Evolutionary conservation across 108 stramenopile genomes (phyloP), one percentile per base, ranked within the genome.

Genomic region (Nitzschia inconspicua): DNA sequence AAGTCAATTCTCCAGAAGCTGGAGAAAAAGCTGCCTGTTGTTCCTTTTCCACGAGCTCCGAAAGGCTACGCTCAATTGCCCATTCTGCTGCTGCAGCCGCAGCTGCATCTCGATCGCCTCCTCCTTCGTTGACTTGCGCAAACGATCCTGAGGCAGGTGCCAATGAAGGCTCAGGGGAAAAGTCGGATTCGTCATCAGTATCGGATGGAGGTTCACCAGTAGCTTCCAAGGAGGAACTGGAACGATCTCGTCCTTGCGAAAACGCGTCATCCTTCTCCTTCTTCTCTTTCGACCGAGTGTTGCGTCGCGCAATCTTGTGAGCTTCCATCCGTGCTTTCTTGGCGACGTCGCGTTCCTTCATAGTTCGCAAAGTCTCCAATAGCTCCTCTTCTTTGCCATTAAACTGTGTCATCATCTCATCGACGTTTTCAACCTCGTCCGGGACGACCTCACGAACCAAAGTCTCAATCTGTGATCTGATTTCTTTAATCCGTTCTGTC

Each of bases 371-470:
- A 10, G 84, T 82, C 22, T 80, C 72, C 13, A 85, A 42, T 18
- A 85, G 75, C 41, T 77, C 63, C 16, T 77, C 62, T 56, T 85
- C 84, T n/a, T 72, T 68, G 10, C 78, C 84, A 34, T 66, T 30
- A 44, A 85, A 85, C 63, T 85, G 80, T 2, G 54, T 55, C 80
- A 85, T 81, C 84, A 85, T 85, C 14, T 77, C 84, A 37, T 85
- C 84, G 36, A 85, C 61, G 37, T 85, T 78, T 24, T 82, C 78
- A 10, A 75, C 47, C 44, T 85, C 84, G 31, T 85, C 84, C 0
- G 84, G 84, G 10, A 85, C 80, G 14, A 82, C 78, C 16, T 75
- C 46, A 23, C 60, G 29, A 3, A 85, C 84, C 11, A 85, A 40
- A 29, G 46, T 28, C 44, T 76, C 78, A 2, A 85, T 76, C 49